These are phyloP conservation scores for Gremmenia infestans DNA, from an alignment of 2,329 filamentous ascomycete species.

Conservation along the genomic window DNA sequence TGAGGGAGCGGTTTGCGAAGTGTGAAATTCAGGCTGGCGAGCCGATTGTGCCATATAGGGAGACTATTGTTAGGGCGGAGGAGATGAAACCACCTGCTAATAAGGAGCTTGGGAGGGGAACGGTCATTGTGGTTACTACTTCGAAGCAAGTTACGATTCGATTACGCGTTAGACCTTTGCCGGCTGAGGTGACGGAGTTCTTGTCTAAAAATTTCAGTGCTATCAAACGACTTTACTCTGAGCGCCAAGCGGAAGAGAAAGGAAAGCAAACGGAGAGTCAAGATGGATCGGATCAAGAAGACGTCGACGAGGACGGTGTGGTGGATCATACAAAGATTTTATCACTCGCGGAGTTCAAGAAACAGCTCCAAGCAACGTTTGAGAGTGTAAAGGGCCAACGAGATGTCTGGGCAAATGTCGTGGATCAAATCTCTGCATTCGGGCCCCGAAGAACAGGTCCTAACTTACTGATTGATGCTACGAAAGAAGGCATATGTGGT, in stretches of 20 bases:
- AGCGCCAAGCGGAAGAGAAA: constrained; percentile 51
- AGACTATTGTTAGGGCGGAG: constrained; percentile 79
- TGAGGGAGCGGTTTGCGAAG: constrained; percentile 85
- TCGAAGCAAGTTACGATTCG: constrained; percentile 82
- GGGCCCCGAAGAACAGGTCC: constrained; percentile 80
- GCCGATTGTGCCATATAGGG: constrained; percentile 91
- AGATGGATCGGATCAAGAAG: constrained; percentile 32
- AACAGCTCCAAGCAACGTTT: constrained; percentile 63
- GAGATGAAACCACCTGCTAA: constrained; percentile 91
- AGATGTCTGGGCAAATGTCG: constrained; percentile 70
- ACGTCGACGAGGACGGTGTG: constrained; percentile 50
- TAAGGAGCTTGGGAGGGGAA: constrained; percentile 80
- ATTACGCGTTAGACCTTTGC: constrained; percentile 73
- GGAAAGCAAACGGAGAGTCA: constrained; percentile 27
- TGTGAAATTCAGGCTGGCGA: constrained; percentile 94
- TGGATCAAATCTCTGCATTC: constrained; percentile 84
- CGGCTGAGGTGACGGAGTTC: constrained; percentile 75
- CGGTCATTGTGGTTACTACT: constrained; percentile 67
- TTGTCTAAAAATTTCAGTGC: constrained; percentile 73
- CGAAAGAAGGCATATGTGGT: constrained; percentile 63
- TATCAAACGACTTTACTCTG: constrained; percentile 73
- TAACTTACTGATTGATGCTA: constrained; percentile 84
- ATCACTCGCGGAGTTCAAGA: constrained; percentile 70
- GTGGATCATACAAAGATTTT: constrained; percentile 57
- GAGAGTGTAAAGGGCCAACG: constrained; percentile 66